Evolutionary conservation across 2,329 filamentous ascomycete genomes (phyloP).

Genomic region (Penicillium sp.): DNA sequence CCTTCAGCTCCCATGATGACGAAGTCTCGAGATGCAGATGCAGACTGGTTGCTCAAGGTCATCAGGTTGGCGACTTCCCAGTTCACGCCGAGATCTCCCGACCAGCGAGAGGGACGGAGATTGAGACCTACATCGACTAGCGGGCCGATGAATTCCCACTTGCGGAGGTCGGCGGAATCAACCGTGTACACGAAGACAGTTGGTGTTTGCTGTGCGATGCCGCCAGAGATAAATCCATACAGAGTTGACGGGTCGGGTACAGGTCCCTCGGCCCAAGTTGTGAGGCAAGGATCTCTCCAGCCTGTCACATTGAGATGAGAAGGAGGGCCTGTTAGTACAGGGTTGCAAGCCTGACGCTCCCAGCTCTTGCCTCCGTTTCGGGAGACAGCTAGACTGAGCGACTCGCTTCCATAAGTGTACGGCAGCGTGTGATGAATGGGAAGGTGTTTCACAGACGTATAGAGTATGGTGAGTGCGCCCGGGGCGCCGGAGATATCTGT

Average conservation of each 20-base stretch:
- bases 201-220: constrained; percentile 45
- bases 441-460: constrained; percentile 44
- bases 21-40: constrained; percentile 39
- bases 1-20: constrained; percentile 53
- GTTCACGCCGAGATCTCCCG: constrained; percentile 54
- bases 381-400: constrained; percentile 42
- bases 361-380: constrained; percentile 42
- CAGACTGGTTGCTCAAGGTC: constrained; percentile 39
- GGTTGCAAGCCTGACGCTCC: constrained; percentile 38
- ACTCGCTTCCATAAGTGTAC: constrained; percentile 40
- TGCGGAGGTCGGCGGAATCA: constrained; percentile 39
- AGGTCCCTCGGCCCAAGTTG: constrained; percentile 14
- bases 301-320: constrained; percentile 39
- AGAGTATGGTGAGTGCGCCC: constrained; percentile 39
- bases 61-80: constrained; percentile 55
- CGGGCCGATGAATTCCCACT: constrained; percentile 51
- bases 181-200: constrained; percentile 53
- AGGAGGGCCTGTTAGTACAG: constrained; percentile 41
- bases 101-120: constrained; percentile 47
- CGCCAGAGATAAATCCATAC: constrained; percentile 54
- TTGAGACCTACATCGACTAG: constrained; percentile 46
- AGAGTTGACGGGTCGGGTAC: constrained; percentile 26
- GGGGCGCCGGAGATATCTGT: constrained; percentile 24
- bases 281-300: constrained; percentile 47
- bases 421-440: constrained; percentile 46